Conservation (phyloP, 1,284 basidiomycete genomes). For the Ustilago sp. region DNA sequence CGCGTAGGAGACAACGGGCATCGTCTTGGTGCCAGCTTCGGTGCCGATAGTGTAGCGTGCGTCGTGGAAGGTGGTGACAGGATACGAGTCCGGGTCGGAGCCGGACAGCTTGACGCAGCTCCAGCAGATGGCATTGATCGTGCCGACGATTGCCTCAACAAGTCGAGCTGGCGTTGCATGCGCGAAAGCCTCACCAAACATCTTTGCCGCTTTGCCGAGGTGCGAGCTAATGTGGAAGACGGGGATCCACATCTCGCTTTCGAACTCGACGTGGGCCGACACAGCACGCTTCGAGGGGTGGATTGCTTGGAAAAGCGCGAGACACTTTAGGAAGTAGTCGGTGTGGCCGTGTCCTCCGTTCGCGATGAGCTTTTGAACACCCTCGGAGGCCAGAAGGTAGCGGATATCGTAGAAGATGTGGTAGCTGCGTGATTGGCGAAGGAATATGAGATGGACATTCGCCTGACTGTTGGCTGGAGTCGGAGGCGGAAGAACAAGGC, state of each 20-base stretch:
- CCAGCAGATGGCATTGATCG: constrained; percentile 77
- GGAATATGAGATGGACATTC: constrained; percentile 52
- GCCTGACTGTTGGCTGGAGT: constrained; percentile 51
- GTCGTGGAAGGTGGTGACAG: constrained; percentile 73
- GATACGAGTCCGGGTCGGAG: constrained; percentile 75
- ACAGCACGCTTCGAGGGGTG: constrained; percentile 61
- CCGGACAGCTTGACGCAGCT: constrained; percentile 38
- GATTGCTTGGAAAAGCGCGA: constrained; percentile 64
- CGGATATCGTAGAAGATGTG: constrained; percentile 67
- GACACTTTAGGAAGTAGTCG: constrained; percentile 58
- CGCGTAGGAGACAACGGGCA: constrained; percentile 75
- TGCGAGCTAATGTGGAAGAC: constrained; percentile 67
- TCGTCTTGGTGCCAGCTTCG: constrained; percentile 72
- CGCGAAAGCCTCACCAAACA: constrained; percentile 63
- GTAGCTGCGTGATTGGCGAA: constrained; percentile 60
- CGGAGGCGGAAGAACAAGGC: constrained; percentile 54
- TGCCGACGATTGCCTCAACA: constrained; percentile 77
- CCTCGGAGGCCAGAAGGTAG: constrained; percentile 62
- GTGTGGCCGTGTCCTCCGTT: constrained; percentile 28
- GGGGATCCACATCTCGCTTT: constrained; percentile 67
- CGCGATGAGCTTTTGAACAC: constrained; percentile 63
- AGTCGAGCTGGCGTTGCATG: constrained; percentile 75
- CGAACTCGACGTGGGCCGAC: constrained; percentile 67
- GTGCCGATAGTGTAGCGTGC: constrained; percentile 75
- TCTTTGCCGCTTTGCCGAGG: constrained; percentile 61